Evolutionary conservation across 345 rosid species (phyloP), one percentile per base, ranked within the genome.

Genomic region (Litchi chinensis): DNA sequence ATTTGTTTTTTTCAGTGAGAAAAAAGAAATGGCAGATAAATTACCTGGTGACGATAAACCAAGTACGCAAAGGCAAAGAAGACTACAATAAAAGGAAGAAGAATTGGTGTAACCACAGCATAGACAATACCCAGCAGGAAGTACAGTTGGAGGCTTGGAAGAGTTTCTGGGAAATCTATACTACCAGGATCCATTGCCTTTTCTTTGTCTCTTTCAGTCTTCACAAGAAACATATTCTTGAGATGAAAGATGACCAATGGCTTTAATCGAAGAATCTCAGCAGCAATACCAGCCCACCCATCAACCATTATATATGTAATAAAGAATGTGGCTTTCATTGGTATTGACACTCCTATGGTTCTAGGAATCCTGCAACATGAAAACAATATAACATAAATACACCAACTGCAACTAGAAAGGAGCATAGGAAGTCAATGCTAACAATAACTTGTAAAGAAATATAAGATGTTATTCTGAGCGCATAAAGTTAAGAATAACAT

Each of bases 251-350:
- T 93, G 65, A 96, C 88, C 67, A 94, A 70, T 0, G 95, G 97
- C 87, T 93, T 96, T 79, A 94, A 48, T 70, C 95, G 90, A 37
- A 96, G 95, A 82, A 96, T 96, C 88, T 96, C 99, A 54, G 94
- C 76, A 0, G 99, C 99, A 18, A 94, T 94, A 63, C 99, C 99
- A 75, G 99, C 98, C 98, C 99, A 93, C 26, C 99, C 99, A 78
- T 96, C 99, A 70, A 95, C 89, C 99, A 95, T 95, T 76, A 95
- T 88, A 76, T 89, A 95, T 16, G 99, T 95, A 73, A 95, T 91
- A 75, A 93, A 95, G 85, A 93, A 95, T n/a, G 99, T 95, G 56
- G 97, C 98, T 79, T 95, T 95, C 98, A 94, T 96, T 56, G 99
- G 99, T 82, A 96, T 94, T 6, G 99, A 94, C 71, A 96, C 94